Percentiles rank a stretch among this genome's conserved stretches.
Evolutionary conservation across 2,329 filamentous ascomycete species (phyloP).

Genomic region (Fusarium falciforme): DNA sequence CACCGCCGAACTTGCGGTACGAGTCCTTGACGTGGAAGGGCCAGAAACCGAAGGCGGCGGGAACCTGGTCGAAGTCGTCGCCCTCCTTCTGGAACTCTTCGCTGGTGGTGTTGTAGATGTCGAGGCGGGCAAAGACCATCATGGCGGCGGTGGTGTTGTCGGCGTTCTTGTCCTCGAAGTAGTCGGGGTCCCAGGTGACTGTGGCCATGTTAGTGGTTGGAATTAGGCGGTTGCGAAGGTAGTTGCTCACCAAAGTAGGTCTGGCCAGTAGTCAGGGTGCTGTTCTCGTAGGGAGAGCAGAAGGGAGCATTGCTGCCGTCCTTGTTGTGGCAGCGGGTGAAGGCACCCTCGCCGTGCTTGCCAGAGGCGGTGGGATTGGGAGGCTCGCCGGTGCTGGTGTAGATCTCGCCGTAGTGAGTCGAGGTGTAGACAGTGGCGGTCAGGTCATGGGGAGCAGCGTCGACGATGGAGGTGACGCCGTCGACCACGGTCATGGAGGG

Average conservation of each 20-base stretch:
- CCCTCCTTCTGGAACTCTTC: conserved; percentile 53
- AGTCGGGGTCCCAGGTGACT: conserved; percentile 69
- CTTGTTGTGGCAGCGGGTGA: conserved; percentile 61
- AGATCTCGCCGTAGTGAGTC: conserved; percentile 50
- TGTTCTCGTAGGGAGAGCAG: conserved; percentile 59
- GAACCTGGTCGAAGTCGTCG: conserved; percentile 48
- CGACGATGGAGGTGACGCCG: conserved; percentile 54
- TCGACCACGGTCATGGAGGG: conserved; percentile 59
- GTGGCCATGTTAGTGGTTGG: not conserved
- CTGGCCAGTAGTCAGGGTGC: conserved; percentile 56
- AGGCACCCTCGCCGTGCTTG: conserved; percentile 59
- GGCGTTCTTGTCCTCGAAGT: conserved; percentile 56
- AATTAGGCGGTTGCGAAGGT: not conserved
- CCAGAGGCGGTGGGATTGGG: conserved; percentile 58
- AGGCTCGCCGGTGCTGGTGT: conserved; percentile 56
- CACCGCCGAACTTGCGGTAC: conserved; percentile 49
- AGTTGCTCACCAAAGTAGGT: conserved; percentile 64
- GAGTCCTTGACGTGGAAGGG: conserved; percentile 55
- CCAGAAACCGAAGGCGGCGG: conserved; percentile 60
- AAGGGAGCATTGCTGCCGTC: conserved; percentile 62
- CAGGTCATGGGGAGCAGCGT: conserved; percentile 58
- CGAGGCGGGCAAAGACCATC: conserved; percentile 52
- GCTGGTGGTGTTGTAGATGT: conserved; percentile 53
- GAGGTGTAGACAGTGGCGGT: conserved; percentile 57
- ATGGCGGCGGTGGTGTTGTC: conserved; percentile 46